Conservation (phyloP, 345 rosid genomes). For the Balakata baccata region DNA sequence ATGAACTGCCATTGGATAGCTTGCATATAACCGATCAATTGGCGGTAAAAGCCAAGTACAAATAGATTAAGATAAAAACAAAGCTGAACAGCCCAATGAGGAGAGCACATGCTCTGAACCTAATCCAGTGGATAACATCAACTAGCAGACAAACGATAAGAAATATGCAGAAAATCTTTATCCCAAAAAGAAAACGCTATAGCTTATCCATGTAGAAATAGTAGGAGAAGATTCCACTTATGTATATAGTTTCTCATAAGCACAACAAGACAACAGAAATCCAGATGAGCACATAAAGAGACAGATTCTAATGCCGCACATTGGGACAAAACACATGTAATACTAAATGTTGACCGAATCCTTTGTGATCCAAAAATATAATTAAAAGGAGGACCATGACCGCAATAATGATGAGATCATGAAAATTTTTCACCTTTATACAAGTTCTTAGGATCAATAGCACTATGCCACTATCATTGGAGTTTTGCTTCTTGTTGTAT, state of each 20-base stretch:
- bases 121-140: constrained; percentile 19
- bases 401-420: constrained; percentile 11
- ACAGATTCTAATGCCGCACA: constrained; percentile 27
- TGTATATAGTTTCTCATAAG: constrained; percentile 25
- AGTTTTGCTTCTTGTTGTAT: background rate
- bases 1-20: background rate
- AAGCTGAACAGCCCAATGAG: background rate
- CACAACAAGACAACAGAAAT: constrained; percentile 35
- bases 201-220: constrained; percentile 32
- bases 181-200: constrained; percentile 11
- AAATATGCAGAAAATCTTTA: constrained; percentile 18
- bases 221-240: constrained; percentile 26
- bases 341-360: constrained; percentile 18
- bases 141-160: constrained; percentile 17
- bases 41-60: background rate
- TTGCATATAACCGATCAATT: background rate
- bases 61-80: too few relatives aligned
- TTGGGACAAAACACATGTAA: constrained; percentile 29
- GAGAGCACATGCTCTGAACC: constrained; percentile 17
- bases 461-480: background rate
- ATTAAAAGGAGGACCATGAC: constrained; percentile 16
- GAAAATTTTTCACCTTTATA: constrained; percentile 17
- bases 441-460: constrained; percentile 10
- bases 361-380: constrained; percentile 6
- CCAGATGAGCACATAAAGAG: constrained; percentile 29